phyloP scores from a whole-genome alignment of 1,139 yeast species.

The Oligophagozyma castellii region DNA sequence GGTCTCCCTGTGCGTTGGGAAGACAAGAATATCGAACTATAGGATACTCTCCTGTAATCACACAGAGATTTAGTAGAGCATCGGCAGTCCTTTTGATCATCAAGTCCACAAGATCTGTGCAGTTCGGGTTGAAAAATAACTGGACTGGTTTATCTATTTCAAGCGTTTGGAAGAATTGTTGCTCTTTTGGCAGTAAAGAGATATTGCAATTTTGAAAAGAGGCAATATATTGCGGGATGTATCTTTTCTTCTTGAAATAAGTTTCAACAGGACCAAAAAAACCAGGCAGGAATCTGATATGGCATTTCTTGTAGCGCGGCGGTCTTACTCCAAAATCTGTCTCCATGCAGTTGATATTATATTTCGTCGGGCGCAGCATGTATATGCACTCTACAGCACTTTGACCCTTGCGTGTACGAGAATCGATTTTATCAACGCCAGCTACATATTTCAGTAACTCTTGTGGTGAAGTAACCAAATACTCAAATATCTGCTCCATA shows the following conservation, averaged over 20 bases:
- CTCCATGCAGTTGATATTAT: slow-evolving; percentile 42
- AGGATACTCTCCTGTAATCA: slow-evolving; percentile 80
- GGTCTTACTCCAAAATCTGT: slow-evolving; percentile 44
- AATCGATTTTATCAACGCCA: slow-evolving; percentile 42
- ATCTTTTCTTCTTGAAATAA: slow-evolving; percentile 20
- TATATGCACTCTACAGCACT: slow-evolving; percentile 45
- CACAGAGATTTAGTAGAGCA: slow-evolving; percentile 53
- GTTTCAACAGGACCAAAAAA: slow-evolving; percentile 23
- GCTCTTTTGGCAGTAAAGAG: slow-evolving; percentile 35
- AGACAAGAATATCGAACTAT: slow-evolving; percentile 50
- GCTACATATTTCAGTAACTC: slow-evolving; percentile 29
- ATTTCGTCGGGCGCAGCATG: slow-evolving; percentile 39
- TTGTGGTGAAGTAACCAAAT: slow-evolving; percentile 24
- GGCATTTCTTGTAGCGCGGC: slow-evolving; percentile 42
- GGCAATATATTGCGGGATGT: slow-evolving; percentile 22
- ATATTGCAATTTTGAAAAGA: slow-evolving; percentile 27
- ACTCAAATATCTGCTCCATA: slow-evolving; percentile 25
- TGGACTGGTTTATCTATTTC: slow-evolving; percentile 44
- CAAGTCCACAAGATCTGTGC: slow-evolving; percentile 44
- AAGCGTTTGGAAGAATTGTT: slow-evolving; percentile 31
- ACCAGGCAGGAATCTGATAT: slow-evolving; percentile 45
- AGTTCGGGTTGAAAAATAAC: slow-evolving; percentile 54
- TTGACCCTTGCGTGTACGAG: slow-evolving; percentile 33
- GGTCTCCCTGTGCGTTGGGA: slow-evolving; percentile 33
- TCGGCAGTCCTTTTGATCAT: slow-evolving; percentile 48